A percentile compares a stretch with the other conserved stretches of the same genome.
Conservation (phyloP, 495 filamentous ascomycete genomes). For the Penicillium flavigenum region DNA sequence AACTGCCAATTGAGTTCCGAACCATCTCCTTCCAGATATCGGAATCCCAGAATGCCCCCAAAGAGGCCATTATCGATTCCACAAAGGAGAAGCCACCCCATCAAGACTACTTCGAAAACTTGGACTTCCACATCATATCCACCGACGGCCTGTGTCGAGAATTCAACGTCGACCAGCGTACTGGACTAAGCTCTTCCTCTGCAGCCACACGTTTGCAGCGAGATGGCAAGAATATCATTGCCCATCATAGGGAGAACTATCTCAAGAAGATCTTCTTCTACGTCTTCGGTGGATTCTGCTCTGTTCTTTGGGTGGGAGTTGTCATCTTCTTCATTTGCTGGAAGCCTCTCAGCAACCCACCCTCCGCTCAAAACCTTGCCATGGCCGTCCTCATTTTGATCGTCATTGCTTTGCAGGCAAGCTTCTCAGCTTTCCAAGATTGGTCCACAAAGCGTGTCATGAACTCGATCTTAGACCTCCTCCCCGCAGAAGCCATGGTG, state of each 20-base stretch:
- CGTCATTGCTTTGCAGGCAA: conserved; percentile 68
- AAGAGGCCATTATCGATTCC: conserved; percentile 17
- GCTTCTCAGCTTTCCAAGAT: conserved; percentile 68
- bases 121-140: conserved; percentile 39
- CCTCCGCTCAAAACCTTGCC: conserved; percentile 63
- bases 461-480: conserved; percentile 64
- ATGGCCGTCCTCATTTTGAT: conserved; percentile 65
- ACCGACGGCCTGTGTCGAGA: conserved; percentile 32
- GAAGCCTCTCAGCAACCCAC: conserved; percentile 71
- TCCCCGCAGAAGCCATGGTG: conserved; percentile 63
- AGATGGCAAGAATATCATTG: conserved; percentile 61
- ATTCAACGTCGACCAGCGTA: conserved; percentile 34
- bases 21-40: conserved; percentile 48
- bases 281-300: conserved; percentile 74
- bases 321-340: conserved; percentile 71
- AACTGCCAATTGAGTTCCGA: conserved; percentile 47
- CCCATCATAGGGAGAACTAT: conserved; percentile 56
- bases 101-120: conserved; percentile 43
- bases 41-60: conserved; percentile 37
- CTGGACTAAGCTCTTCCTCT: conserved; percentile 29
- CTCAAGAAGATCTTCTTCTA: conserved; percentile 60
- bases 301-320: conserved; percentile 62
- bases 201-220: conserved; percentile 48
- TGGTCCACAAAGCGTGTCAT: conserved; percentile 64
- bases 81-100: conserved; percentile 31